These are phyloP conservation scores for Quercus phellos DNA, from an alignment of 331 rosid species.

Conservation along the genomic window DNA sequence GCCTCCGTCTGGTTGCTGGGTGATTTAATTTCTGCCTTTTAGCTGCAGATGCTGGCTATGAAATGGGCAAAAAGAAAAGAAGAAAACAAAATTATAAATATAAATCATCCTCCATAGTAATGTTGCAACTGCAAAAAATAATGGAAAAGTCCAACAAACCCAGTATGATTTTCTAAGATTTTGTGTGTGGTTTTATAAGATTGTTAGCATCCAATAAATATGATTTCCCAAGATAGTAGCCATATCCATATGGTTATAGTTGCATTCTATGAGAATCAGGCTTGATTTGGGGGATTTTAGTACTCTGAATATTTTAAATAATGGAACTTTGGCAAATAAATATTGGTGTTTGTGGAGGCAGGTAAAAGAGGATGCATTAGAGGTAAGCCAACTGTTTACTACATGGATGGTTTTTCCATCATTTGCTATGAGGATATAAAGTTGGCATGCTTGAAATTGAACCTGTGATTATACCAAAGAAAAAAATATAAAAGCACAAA, in stretches of 20 bases:
- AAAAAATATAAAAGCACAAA: background rate
- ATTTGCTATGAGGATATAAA: background rate
- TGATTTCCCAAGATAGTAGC: background rate
- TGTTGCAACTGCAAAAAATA: background rate
- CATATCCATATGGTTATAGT: background rate
- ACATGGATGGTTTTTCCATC: background rate
- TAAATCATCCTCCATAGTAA: background rate
- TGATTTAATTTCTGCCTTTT: constrained; percentile 52
- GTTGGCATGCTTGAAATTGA: background rate
- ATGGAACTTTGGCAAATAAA: background rate
- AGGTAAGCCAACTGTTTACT: background rate
- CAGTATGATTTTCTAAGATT: background rate
- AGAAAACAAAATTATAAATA: constrained; percentile 9
- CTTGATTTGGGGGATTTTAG: background rate
- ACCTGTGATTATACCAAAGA: background rate
- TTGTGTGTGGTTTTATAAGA: no score
- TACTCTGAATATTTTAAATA: background rate
- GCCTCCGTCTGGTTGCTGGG: constrained; percentile 34
- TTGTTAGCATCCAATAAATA: no score
- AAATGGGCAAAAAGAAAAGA: constrained; percentile 21
- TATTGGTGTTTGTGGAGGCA: background rate
- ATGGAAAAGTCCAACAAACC: background rate
- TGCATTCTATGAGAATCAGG: background rate
- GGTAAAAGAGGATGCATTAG: background rate
- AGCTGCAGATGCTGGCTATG: constrained; percentile 51